phyloP scores from a whole-genome alignment of 345 rosid species.

The Turnera subulata region DNA sequence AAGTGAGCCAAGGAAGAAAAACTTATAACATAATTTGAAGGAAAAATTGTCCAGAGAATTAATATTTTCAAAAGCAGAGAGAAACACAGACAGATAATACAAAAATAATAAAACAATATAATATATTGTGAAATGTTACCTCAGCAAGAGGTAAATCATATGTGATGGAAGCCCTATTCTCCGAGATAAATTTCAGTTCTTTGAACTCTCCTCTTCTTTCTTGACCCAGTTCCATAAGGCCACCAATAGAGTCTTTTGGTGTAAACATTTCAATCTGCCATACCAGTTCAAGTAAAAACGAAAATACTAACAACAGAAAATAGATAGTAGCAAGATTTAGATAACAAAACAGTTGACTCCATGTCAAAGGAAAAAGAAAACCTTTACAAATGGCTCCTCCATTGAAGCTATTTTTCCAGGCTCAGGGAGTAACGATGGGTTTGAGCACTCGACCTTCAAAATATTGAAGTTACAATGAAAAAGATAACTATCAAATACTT shows the following conservation, averaged over 20 bases:
- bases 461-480: slow-evolving; percentile 21
- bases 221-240: slow-evolving; percentile 97
- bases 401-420: slow-evolving; percentile 84
- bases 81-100: slow-evolving; percentile 1
- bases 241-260: slow-evolving; percentile 92
- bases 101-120: no score
- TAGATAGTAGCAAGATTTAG: not conserved
- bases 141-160: slow-evolving; percentile 94
- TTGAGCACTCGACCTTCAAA: slow-evolving; percentile 87
- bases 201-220: slow-evolving; percentile 92
- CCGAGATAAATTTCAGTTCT: slow-evolving; percentile 92
- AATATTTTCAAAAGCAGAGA: not conserved
- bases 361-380: slow-evolving; percentile 15
- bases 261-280: slow-evolving; percentile 89
- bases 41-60: not conserved
- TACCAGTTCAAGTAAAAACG: slow-evolving; percentile 20
- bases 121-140: slow-evolving; percentile 45
- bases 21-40: not conserved
- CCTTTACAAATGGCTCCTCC: slow-evolving; percentile 96
- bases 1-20: slow-evolving; percentile 16
- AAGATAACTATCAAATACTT: slow-evolving; percentile 11
- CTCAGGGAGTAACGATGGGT: slow-evolving; percentile 95
- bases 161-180: slow-evolving; percentile 74
- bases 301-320: no score
- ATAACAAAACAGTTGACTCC: not conserved